Evolutionary conservation across 768 basidiomycete genomes (phyloP).

Genomic region (Leccinum imitatum): DNA sequence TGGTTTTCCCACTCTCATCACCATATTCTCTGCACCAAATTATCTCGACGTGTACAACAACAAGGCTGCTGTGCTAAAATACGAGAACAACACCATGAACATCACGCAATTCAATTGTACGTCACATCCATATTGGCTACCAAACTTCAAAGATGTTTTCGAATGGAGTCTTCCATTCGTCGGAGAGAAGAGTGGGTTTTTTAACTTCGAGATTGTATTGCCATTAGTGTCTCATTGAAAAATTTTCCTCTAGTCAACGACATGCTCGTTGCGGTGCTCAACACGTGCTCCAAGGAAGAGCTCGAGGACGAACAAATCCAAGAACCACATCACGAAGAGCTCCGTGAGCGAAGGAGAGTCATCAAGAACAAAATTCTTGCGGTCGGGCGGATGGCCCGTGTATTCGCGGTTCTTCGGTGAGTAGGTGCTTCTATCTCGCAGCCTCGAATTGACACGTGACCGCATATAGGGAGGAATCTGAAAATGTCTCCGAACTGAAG

Average conservation of each 20-base stretch:
- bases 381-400: conserved; percentile 65
- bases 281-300: conserved; percentile 94
- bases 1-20: conserved; percentile 95
- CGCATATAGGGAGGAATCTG: conserved; percentile 53
- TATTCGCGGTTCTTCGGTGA: conserved; percentile 66
- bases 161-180: conserved; percentile 98
- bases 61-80: conserved; percentile 95
- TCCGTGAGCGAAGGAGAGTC: conserved; percentile 45
- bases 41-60: conserved; percentile 97
- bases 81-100: conserved; percentile 94
- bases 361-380: conserved; percentile 77
- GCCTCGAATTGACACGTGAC: neutral
- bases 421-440: conserved; percentile 12
- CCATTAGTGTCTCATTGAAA: neutral
- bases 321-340: conserved; percentile 28
- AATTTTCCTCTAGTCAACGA: conserved; percentile 70
- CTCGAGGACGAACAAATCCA: conserved; percentile 66
- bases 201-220: neutral
- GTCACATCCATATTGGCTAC: conserved; percentile 92
- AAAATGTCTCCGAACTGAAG: conserved; percentile 72
- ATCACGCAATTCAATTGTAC: conserved; percentile 83
- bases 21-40: conserved; percentile 96
- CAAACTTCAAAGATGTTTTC: conserved; percentile 98
- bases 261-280: conserved; percentile 95
- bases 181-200: conserved; percentile 84